Conservation (phyloP, 176 grass and related monocot genomes). For the Puya raimondii region DNA sequence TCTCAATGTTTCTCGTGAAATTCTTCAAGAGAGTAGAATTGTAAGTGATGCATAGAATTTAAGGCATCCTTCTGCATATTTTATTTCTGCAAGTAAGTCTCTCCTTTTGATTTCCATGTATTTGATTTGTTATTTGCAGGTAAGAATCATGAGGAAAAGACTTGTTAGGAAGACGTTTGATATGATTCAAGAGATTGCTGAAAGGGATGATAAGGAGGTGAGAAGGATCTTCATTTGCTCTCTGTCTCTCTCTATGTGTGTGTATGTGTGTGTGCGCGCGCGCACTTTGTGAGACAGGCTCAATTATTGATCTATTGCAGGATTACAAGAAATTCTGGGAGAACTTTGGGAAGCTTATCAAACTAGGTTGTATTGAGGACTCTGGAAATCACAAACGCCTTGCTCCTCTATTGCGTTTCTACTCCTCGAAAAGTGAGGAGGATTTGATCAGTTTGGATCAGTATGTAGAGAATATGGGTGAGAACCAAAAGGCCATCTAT, state of each 20-base stretch:
- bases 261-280: no score
- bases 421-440: conserved; percentile 67
- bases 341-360: conserved; percentile 85
- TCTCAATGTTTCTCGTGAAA: conserved; percentile 92
- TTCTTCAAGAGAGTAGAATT: conserved; percentile 92
- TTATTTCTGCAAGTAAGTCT: neutral
- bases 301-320: conserved; percentile 20
- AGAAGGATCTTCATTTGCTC: neutral
- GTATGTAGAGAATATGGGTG: conserved; percentile 75
- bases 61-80: neutral
- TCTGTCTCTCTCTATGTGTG: neutral
- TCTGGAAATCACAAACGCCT: conserved; percentile 80
- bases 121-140: conserved; percentile 27
- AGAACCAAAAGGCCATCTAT: conserved; percentile 81
- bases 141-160: conserved; percentile 90
- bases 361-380: conserved; percentile 88
- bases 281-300: neutral
- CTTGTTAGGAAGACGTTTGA: conserved; percentile 96
- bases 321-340: conserved; percentile 95
- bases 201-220: conserved; percentile 71
- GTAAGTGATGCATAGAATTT: conserved; percentile 37
- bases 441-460: conserved; percentile 74
- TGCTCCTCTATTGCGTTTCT: conserved; percentile 52
- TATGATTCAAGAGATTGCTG: conserved; percentile 87
- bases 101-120: neutral